Percentiles rank a stretch among this genome's conserved stretches.
phyloP scores from a whole-genome alignment of 768 basidiomycete genomes.

The Lyophyllum shimeji region DNA sequence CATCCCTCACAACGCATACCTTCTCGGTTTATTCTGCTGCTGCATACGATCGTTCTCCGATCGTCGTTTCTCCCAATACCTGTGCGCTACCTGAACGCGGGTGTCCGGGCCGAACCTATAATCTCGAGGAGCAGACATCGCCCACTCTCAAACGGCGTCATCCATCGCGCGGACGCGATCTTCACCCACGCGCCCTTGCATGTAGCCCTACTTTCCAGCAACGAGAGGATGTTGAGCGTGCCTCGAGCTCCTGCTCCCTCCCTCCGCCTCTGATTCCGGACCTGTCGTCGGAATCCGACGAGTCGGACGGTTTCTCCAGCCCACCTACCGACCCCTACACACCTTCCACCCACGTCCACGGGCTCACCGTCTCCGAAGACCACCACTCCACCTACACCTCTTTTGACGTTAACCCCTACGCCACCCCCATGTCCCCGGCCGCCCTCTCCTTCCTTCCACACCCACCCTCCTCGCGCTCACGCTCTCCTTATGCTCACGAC shows the following conservation, averaged over 20 bases:
- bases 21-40: slow-evolving; percentile 55
- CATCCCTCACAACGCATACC: slow-evolving; percentile 45
- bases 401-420: slow-evolving; percentile 18
- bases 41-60: slow-evolving; percentile 79
- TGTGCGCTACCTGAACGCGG: slow-evolving; percentile 81
- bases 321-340: slow-evolving; percentile 28
- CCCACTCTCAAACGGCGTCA: slow-evolving; percentile 15
- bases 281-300: slow-evolving; percentile 62
- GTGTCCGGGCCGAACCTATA: slow-evolving; percentile 71
- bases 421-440: slow-evolving; percentile 12
- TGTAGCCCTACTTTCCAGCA: slow-evolving; percentile 17
- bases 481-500: slow-evolving; percentile 12
- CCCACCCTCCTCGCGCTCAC: slow-evolving; percentile 26
- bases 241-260: slow-evolving; percentile 21
- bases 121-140: slow-evolving; percentile 39
- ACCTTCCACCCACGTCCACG: slow-evolving; percentile 20
- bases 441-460: slow-evolving; percentile 39
- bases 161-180: slow-evolving; percentile 33
- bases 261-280: slow-evolving; percentile 60
- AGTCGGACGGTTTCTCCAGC: slow-evolving; percentile 53
- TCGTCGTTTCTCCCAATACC: slow-evolving; percentile 67
- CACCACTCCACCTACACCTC: slow-evolving; percentile 7
- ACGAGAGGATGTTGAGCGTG: slow-evolving; percentile 14
- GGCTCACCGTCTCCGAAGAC: slow-evolving; percentile 26
- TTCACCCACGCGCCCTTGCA: slow-evolving; percentile 45